Conservation (phyloP, 129 eudicot genomes). For the Calendula officinalis region DNA sequence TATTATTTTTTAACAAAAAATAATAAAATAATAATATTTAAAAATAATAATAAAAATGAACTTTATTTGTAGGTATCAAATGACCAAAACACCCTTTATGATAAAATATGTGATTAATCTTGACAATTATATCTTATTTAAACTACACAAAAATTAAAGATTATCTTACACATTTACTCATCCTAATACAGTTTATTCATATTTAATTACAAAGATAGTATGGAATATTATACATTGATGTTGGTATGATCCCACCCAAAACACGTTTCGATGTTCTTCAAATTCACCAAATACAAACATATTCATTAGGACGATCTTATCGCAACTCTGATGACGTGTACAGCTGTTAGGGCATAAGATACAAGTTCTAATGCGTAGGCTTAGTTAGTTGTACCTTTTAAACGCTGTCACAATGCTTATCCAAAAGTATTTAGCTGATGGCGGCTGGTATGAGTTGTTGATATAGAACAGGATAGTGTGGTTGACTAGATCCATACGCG, state of each 20-base stretch:
- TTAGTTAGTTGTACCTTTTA: neutral
- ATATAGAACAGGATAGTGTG: conserved; percentile 11
- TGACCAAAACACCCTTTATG: no score
- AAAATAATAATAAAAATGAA: no score
- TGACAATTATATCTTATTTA: no score
- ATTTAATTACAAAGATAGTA: neutral
- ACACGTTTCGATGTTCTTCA: conserved; percentile 3
- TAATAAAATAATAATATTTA: no score
- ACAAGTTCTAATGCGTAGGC: neutral
- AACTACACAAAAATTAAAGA: no score
- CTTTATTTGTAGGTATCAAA: no score
- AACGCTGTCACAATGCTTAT: conserved; percentile 26
- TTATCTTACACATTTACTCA: no score
- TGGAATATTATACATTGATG: neutral
- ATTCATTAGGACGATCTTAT: neutral
- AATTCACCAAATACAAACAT: conserved; percentile 2
- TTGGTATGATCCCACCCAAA: neutral
- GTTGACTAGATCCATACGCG: conserved; percentile 45
- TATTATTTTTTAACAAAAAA: no score
- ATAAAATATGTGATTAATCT: no score
- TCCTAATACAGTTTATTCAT: no score
- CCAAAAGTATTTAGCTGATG: conserved; percentile 25
- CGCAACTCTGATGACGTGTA: neutral
- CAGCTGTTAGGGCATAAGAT: conserved; percentile 18
- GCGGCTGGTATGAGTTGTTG: conserved; percentile 30